These are phyloP conservation scores for Penicillium sp. DNA, from an alignment of 2,329 filamentous ascomycete genomes.

Conservation along the genomic window DNA sequence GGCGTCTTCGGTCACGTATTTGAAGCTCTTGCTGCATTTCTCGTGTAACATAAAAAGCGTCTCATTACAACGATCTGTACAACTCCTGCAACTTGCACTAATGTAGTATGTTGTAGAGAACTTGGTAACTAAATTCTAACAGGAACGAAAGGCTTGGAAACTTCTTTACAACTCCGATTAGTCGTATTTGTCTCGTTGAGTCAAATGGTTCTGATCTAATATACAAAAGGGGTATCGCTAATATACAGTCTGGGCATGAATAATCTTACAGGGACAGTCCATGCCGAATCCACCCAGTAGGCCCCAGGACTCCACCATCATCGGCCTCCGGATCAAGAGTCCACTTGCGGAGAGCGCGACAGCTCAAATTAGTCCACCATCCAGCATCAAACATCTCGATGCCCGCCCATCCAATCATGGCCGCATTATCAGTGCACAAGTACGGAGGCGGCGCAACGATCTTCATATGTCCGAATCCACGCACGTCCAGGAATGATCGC, in stretches of 20 bases:
- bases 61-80: background rate
- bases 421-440: constrained; percentile 92
- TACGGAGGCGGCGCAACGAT: constrained; percentile 73
- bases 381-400: constrained; percentile 88
- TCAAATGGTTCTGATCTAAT: constrained; percentile 2
- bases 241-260: constrained; percentile 19
- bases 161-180: background rate
- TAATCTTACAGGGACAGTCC: constrained; percentile 35
- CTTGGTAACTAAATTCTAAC: background rate
- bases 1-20: constrained; percentile 25
- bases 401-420: constrained; percentile 95
- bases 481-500: constrained; percentile 62
- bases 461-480: constrained; percentile 63
- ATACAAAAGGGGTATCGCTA: constrained; percentile 23
- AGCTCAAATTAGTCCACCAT: constrained; percentile 64
- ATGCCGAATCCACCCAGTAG: constrained; percentile 51
- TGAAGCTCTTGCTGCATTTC: constrained; percentile 14
- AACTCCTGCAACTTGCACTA: background rate
- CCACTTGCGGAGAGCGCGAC: constrained; percentile 70
- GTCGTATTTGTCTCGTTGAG: background rate
- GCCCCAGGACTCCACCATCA: constrained; percentile 69
- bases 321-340: constrained; percentile 64
- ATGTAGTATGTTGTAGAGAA: background rate
- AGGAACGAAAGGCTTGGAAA: background rate
- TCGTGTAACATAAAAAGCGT: background rate